phyloP scores from a whole-genome alignment of 345 rosid genomes.

The Eucalyptus rudis region DNA sequence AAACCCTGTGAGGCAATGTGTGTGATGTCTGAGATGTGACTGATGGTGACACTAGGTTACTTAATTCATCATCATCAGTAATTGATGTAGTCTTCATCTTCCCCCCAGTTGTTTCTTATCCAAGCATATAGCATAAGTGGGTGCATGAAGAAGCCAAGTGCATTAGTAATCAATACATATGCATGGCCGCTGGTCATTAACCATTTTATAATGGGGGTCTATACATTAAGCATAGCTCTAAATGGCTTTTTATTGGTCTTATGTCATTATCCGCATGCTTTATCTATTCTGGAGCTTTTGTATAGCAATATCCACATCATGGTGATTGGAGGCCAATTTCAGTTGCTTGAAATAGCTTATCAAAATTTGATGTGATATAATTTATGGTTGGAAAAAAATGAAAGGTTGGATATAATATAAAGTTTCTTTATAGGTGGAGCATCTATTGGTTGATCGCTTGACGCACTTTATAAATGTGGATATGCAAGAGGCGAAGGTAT shows the following conservation, averaged over 20 bases:
- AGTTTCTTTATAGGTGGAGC: conserved; percentile 52
- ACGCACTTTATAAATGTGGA: conserved; percentile 47
- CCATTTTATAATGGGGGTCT: neutral
- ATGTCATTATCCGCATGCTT: neutral
- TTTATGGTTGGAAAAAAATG: neutral
- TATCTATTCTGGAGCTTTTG: neutral
- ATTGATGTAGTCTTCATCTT: neutral
- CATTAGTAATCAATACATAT: neutral
- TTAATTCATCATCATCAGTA: neutral
- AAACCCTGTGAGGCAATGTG: neutral
- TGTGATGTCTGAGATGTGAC: neutral
- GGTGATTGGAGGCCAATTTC: neutral
- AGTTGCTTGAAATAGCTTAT: neutral
- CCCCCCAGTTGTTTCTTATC: neutral
- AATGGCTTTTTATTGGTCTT: neutral
- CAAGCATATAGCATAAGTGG: neutral
- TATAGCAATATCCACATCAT: neutral
- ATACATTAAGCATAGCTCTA: neutral
- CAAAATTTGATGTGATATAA: neutral
- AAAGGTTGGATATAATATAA: neutral
- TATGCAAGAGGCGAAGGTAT: conserved; percentile 69
- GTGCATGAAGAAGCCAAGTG: neutral
- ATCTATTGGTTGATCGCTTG: conserved; percentile 58
- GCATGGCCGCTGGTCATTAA: neutral
- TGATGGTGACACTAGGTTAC: neutral